Conservation (phyloP, 1,284 basidiomycete genomes). For the Tilletia walkeri region DNA sequence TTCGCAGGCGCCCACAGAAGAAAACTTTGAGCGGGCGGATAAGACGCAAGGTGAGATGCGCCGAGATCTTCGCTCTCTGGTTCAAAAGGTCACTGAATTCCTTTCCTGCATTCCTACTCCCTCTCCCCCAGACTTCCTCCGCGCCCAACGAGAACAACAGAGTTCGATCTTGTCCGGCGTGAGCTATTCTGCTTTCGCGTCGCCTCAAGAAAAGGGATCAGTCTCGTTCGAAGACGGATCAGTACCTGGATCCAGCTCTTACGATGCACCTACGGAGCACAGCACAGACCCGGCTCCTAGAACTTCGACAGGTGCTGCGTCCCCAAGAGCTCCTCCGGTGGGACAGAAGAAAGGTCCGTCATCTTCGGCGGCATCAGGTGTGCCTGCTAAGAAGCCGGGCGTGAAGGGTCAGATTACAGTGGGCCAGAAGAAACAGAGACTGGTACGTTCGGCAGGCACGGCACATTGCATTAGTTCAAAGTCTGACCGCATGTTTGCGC, state of each 20-base stretch:
- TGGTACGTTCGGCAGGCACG: slow-evolving; percentile 57
- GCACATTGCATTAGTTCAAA: neutral
- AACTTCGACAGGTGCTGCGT: neutral
- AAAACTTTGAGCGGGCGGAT: slow-evolving; percentile 43
- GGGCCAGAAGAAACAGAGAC: slow-evolving; percentile 76
- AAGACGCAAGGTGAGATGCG: slow-evolving; percentile 29
- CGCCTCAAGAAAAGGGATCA: neutral
- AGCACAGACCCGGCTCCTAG: too few relatives aligned
- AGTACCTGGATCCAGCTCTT: neutral
- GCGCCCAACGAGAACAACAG: slow-evolving; percentile 27
- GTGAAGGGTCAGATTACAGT: slow-evolving; percentile 69
- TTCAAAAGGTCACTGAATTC: neutral
- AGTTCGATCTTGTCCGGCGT: slow-evolving; percentile 22
- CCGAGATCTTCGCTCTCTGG: too few relatives aligned
- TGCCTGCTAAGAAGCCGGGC: slow-evolving; percentile 22
- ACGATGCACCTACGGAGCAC: too few relatives aligned
- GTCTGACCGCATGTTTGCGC: neutral
- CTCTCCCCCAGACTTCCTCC: neutral
- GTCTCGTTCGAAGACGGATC: neutral
- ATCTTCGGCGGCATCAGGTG: slow-evolving; percentile 2
- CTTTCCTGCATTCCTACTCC: neutral
- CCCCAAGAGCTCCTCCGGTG: slow-evolving; percentile 3
- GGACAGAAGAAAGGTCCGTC: slow-evolving; percentile 26
- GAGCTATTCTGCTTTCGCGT: neutral
- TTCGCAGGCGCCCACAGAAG: slow-evolving; percentile 32